Evolutionary conservation across 495 filamentous ascomycete genomes (phyloP).

Genomic region (Aspergillus asperescens): DNA sequence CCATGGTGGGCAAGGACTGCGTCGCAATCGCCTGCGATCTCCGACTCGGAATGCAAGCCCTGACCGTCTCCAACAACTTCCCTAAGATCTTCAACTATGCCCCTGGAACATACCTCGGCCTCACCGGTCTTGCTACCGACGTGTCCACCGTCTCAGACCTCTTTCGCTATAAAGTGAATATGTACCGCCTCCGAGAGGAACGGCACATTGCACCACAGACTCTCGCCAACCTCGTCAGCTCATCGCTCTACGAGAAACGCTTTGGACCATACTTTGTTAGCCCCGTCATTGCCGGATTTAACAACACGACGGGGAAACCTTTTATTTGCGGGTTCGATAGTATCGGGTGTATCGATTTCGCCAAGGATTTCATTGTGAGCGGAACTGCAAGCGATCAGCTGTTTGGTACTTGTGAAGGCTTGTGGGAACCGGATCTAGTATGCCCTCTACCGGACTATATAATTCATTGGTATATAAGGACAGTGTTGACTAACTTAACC

Average conservation of each 20-base stretch:
- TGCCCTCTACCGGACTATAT: constrained; percentile 22
- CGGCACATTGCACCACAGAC: constrained; percentile 90
- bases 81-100: constrained; percentile 99
- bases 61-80: constrained; percentile 99
- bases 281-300: constrained; percentile 90
- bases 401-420: constrained; percentile 95
- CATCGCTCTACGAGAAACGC: constrained; percentile 82
- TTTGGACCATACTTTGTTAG: constrained; percentile 96
- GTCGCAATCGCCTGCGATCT: constrained; percentile 99
- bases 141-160: constrained; percentile 92
- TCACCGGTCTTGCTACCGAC: constrained; percentile 95
- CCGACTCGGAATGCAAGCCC: constrained; percentile 89
- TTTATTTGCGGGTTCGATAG: constrained; percentile 99
- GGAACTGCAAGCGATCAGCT: constrained; percentile 95
- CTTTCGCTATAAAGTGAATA: constrained; percentile 99
- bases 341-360: constrained; percentile 98
- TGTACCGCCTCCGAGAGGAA: constrained; percentile 98
- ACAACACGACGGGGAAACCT: constrained; percentile 83
- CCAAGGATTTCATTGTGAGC: constrained; percentile 97
- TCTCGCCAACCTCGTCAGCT: constrained; percentile 91
- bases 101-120: constrained; percentile 84
- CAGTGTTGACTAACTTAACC: constrained; percentile 21
- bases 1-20: constrained; percentile 99
- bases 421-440: constrained; percentile 97
- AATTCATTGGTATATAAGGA: neutral